Conservation (phyloP, 2,329 filamentous ascomycete species). For the Hypocrella siamensis region DNA sequence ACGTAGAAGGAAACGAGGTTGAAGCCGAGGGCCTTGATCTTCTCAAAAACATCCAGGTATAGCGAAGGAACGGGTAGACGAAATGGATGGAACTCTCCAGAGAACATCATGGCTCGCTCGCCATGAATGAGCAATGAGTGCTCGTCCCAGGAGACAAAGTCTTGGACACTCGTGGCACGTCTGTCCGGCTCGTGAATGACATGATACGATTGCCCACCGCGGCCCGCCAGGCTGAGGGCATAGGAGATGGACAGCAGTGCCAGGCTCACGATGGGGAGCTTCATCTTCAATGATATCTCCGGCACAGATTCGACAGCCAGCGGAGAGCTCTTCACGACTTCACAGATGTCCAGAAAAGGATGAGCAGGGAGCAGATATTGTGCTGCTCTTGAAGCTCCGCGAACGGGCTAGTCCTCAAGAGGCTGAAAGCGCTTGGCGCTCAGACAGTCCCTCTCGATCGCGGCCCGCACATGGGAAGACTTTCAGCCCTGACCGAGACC, state of each 20-base stretch:
- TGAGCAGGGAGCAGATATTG: too few relatives aligned
- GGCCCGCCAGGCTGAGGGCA: constrained; percentile 4
- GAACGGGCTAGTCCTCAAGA: too few relatives aligned
- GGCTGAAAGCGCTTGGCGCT: too few relatives aligned
- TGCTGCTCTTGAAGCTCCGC: too few relatives aligned
- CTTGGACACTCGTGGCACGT: constrained; percentile 12
- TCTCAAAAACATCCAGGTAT: constrained; percentile 62
- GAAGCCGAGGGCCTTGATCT: constrained; percentile 68
- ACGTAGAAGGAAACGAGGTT: constrained; percentile 68
- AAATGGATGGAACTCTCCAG: constrained; percentile 59
- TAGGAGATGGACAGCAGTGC: background rate
- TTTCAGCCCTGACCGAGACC: too few relatives aligned
- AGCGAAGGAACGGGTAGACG: constrained; percentile 29
- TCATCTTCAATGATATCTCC: constrained; percentile 7
- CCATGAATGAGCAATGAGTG: constrained; percentile 55
- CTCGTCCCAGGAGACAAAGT: constrained; percentile 52
- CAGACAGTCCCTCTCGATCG: too few relatives aligned
- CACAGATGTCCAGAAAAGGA: too few relatives aligned
- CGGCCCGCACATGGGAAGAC: too few relatives aligned
- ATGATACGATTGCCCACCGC: constrained; percentile 7
- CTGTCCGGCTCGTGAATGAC: constrained; percentile 9
- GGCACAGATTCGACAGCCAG: background rate
- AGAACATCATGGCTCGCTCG: constrained; percentile 55
- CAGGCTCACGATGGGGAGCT: constrained; percentile 4
- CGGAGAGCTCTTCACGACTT: too few relatives aligned